Base-by-base conservation (phyloP, 192 early-diverging fungal genomes). In the Gryganskiella cystojenkinii region DNA sequence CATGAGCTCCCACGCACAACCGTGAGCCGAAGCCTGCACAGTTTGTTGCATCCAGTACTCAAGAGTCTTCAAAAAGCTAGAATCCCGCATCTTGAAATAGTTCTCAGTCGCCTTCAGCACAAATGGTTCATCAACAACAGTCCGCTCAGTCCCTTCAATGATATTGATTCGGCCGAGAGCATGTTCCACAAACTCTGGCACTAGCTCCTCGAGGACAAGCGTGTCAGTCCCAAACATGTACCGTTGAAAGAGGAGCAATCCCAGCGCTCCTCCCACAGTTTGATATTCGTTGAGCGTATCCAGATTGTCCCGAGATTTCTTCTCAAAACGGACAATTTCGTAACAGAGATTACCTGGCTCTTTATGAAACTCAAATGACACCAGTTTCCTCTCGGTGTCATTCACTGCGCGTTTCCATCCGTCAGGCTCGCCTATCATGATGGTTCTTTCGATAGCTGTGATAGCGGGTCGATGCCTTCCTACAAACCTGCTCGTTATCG, bases 81-180 rank as follows among this genome's bases (percentile, higher is more conserved):
- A 22, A 62, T 34, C 57, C n/a, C 1, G 9, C n/a, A 9, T 8
- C 30, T 10, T 35, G 60, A 62, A 62, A 50, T 51, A 62, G 17
- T 31, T 60, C 44, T 60, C 43, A 3, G 17, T 25, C 25, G 44
- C 43, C 27, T 47, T 60, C 11, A 31, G 22, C 40, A 60, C 44
- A 42, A 67, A 67, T 3, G n/a, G 43, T 42, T 67, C 64, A 40
- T 67, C 53, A 14, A 67, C 22, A 47, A 67, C 54, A 19, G 64
- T 56, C 19, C 28, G 46, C 14, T n/a, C 44, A 31, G 4, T 13
- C 0, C 44, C 44, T 8, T 56, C 42, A 28, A 57, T 15, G 44
- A 49, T 56, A 15, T 57, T 67, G 64, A 67, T 67, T 0, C 64
- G 54, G 31, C 54, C 53, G 15, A 67, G 56, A 31, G 45, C 55